Percentiles rank a stretch among this genome's conserved stretches.
Evolutionary conservation across 495 filamentous ascomycete genomes (phyloP).

Genomic region (Schizothecium vesticola): DNA sequence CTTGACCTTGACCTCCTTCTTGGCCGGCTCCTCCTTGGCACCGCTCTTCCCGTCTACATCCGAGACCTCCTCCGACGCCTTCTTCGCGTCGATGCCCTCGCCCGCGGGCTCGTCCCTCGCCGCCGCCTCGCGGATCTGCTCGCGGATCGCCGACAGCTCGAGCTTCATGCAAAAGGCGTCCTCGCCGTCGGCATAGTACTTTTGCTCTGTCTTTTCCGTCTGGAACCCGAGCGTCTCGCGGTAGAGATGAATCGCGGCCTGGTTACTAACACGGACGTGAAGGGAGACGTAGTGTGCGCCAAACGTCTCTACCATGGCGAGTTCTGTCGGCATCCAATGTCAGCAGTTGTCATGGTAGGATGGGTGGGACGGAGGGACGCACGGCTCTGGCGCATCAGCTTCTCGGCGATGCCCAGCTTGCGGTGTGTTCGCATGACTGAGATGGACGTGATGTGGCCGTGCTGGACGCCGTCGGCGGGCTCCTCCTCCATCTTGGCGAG

Average conservation of each 20-base stretch:
- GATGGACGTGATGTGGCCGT: constrained; percentile 93
- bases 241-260: constrained; percentile 85
- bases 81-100: constrained; percentile 40
- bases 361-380: constrained; percentile 43
- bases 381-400: constrained; percentile 95
- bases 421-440: constrained; percentile 96
- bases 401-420: constrained; percentile 85
- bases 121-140: constrained; percentile 39
- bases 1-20: constrained; percentile 57
- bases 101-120: constrained; percentile 15
- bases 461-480: constrained; percentile 79
- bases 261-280: constrained; percentile 91
- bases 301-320: constrained; percentile 94
- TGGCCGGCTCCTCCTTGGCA: background rate
- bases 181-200: constrained; percentile 98
- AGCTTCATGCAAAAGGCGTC: constrained; percentile 93
- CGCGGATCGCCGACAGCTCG: constrained; percentile 61
- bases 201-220: constrained; percentile 80
- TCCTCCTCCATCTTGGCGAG: constrained; percentile 99
- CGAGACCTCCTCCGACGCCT: constrained; percentile 40
- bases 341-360: background rate
- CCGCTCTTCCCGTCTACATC: constrained; percentile 26
- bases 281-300: constrained; percentile 87
- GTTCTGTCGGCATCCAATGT: constrained; percentile 49
- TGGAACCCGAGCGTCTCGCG: constrained; percentile 89